These are phyloP conservation scores for Geotrichum bryndzae DNA, from an alignment of 1,139 yeast species.

Conservation along the genomic window DNA sequence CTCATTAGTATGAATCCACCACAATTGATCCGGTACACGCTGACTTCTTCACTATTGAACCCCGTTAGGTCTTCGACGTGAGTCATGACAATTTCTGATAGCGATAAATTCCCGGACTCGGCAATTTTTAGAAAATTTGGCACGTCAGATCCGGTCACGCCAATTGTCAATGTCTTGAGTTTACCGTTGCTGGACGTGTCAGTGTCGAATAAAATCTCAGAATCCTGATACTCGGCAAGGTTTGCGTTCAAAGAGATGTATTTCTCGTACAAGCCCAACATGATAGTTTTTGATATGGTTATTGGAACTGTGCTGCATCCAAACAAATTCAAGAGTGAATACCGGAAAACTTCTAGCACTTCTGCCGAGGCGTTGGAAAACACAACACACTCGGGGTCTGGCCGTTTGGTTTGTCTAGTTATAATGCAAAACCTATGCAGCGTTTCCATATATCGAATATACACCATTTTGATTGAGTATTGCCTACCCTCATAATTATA, in stretches of 20 bases:
- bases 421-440: slow-evolving; percentile 10
- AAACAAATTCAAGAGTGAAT: slow-evolving; percentile 6
- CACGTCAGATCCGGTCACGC: slow-evolving; percentile 7
- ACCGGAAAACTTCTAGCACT: slow-evolving; percentile 10
- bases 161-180: slow-evolving; percentile 4
- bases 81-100: neutral
- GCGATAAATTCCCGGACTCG: neutral
- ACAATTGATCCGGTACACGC: slow-evolving; percentile 6
- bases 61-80: slow-evolving; percentile 6
- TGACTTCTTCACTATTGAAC: neutral
- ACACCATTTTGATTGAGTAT: slow-evolving; percentile 8
- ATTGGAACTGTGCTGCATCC: slow-evolving; percentile 1
- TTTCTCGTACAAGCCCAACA: slow-evolving; percentile 2
- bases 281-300: neutral
- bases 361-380: slow-evolving; percentile 8
- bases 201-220: slow-evolving; percentile 9
- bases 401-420: neutral
- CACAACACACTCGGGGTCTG: neutral
- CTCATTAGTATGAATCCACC: slow-evolving; percentile 5
- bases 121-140: neutral
- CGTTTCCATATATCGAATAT: slow-evolving; percentile 1
- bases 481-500: neutral
- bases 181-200: neutral
- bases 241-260: neutral
- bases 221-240: neutral